These are phyloP conservation scores for Fusarium guadeloupense DNA, from an alignment of 2,329 filamentous ascomycete genomes.

Conservation along the genomic window DNA sequence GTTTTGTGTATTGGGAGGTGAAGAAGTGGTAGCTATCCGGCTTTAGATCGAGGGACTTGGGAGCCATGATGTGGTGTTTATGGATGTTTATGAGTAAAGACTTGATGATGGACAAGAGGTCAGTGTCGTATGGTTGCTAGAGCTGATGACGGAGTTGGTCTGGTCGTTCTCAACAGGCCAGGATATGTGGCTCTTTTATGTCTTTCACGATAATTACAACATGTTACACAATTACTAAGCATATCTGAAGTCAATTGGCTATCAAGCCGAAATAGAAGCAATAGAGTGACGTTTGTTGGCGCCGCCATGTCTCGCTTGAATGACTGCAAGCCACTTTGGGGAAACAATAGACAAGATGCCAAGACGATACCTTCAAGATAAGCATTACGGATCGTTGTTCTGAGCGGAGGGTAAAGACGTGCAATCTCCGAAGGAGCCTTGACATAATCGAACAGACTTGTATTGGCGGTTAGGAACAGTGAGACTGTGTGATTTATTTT, in stretches of 20 bases:
- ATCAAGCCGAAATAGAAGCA: slow-evolving; percentile 25
- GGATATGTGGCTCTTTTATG: slow-evolving; percentile 8
- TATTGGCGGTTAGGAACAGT: rapidly evolving
- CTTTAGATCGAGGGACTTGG: slow-evolving; percentile 36
- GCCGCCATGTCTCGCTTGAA: background rate
- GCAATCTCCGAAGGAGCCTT: background rate
- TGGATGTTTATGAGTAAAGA: background rate
- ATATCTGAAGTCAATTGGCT: background rate
- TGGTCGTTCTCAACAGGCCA: background rate
- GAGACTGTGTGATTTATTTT: background rate
- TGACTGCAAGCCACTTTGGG: slow-evolving; percentile 1
- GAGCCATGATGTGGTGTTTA: slow-evolving; percentile 24
- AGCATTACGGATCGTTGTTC: background rate
- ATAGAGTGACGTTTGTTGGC: slow-evolving; percentile 7
- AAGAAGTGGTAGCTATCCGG: slow-evolving; percentile 36
- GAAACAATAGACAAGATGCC: slow-evolving; percentile 1
- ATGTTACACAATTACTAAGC: background rate
- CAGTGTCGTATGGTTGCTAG: too few species aligned
- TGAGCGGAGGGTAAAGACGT: too few species aligned
- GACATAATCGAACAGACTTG: background rate
- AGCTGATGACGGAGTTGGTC: background rate
- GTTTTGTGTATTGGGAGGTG: slow-evolving; percentile 42
- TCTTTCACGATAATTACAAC: background rate
- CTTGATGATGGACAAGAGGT: too few species aligned
- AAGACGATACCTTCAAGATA: background rate